Evolutionary conservation across 1,139 yeast genomes (phyloP).

Genomic region (Debaryomyces psychrophilus): DNA sequence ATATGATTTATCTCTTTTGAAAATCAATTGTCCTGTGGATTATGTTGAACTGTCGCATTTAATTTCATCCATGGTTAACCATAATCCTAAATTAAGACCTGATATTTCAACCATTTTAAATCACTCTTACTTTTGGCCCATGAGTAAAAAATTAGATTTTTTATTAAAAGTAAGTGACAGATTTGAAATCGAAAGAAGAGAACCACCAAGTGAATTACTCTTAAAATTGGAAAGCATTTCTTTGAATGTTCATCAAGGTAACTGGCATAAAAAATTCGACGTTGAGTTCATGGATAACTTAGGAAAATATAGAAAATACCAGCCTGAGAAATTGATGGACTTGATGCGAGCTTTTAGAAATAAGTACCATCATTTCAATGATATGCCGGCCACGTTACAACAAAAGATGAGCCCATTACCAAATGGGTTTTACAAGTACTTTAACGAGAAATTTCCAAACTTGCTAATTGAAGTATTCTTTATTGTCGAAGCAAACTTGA

Average conservation of each 20-base stretch:
- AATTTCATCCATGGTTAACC: conserved; percentile 69
- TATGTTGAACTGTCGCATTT: conserved; percentile 71
- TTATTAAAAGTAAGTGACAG: conserved; percentile 86
- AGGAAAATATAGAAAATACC: conserved; percentile 89
- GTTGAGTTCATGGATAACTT: conserved; percentile 72
- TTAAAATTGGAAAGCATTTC: conserved; percentile 62
- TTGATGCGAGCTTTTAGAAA: conserved; percentile 85
- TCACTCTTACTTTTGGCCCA: conserved; percentile 90
- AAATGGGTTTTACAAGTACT: conserved; percentile 78
- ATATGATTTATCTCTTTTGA: conserved; percentile 54
- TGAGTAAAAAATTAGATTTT: conserved; percentile 77
- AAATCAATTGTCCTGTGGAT: conserved; percentile 46
- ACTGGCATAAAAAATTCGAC: conserved; percentile 84
- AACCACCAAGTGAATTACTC: conserved; percentile 76
- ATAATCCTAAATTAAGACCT: conserved; percentile 74
- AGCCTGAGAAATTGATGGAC: conserved; percentile 77
- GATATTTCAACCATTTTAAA: conserved; percentile 65
- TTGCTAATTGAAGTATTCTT: conserved; percentile 75
- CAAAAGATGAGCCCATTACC: conserved; percentile 77
- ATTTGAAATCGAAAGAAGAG: conserved; percentile 84
- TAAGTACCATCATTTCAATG: conserved; percentile 91
- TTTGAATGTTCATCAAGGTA: conserved; percentile 53
- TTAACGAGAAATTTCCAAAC: conserved; percentile 73
- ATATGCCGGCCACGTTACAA: conserved; percentile 68
- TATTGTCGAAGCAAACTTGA: conserved; percentile 59